phyloP scores from a whole-genome alignment of 2,329 filamentous ascomycete species.

The Clarireedia paspali region DNA sequence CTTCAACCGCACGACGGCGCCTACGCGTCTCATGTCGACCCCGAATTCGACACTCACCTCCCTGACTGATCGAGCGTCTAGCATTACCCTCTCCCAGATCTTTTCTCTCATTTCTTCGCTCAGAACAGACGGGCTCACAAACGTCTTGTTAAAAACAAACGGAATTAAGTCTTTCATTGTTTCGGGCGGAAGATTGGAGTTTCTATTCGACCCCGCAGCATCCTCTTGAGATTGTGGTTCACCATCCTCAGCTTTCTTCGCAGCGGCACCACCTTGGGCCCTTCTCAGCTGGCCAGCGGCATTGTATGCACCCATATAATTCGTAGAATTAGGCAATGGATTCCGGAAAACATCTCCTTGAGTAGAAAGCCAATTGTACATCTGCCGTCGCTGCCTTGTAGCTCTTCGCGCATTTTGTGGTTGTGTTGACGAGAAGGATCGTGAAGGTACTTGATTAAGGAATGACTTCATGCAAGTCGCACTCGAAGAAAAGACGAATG shows the following conservation, averaged over 20 bases:
- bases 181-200: constrained; percentile 19
- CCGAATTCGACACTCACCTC: constrained; percentile 56
- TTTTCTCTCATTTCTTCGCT: constrained; percentile 57
- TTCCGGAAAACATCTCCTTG: constrained; percentile 23
- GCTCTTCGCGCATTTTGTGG: constrained; percentile 17
- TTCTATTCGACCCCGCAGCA: constrained; percentile 1
- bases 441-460: constrained; percentile 16
- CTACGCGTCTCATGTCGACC: constrained; percentile 62
- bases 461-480: constrained; percentile 20
- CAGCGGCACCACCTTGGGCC: constrained; percentile 11
- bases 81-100: constrained; percentile 52
- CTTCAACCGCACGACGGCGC: constrained; percentile 61
- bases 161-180: constrained; percentile 32
- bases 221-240: background rate
- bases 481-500: constrained; percentile 14
- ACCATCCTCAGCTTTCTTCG: background rate
- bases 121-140: constrained; percentile 53
- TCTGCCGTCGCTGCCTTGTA: constrained; percentile 23
- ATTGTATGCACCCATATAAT: constrained; percentile 28
- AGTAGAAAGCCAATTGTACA: constrained; percentile 27
- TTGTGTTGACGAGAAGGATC: constrained; percentile 28
- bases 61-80: constrained; percentile 47
- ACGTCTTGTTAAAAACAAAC: constrained; percentile 55
- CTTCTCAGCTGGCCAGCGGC: constrained; percentile 23
- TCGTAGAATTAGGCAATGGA: constrained; percentile 25